phyloP scores from a whole-genome alignment of 306 rosid genomes.

The Pterocarpus santalinus region DNA sequence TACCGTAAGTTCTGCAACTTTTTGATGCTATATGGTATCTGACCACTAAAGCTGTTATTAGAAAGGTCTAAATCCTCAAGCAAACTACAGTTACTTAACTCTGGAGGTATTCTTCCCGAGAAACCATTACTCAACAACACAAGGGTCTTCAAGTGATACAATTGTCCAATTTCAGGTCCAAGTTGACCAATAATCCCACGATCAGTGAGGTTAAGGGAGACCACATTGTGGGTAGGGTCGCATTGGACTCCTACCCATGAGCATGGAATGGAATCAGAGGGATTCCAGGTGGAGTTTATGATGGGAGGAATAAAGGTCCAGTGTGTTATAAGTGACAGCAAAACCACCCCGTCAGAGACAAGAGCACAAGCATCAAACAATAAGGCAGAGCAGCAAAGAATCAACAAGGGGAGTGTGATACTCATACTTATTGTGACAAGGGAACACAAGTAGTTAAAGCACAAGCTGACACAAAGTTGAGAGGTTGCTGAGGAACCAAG shows the following conservation, averaged over 20 bases:
- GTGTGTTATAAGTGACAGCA: conserved; percentile 55
- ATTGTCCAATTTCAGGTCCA: conserved; percentile 62
- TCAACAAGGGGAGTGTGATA: conserved; percentile 26
- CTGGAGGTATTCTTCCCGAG: conserved; percentile 55
- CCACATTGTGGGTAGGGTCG: conserved; percentile 43
- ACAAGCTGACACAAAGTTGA: not conserved
- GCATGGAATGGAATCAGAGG: conserved; percentile 71
- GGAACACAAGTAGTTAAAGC: not conserved
- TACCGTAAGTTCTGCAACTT: conserved; percentile 36
- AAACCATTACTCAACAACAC: conserved; percentile 49
- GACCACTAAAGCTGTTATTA: conserved; percentile 50
- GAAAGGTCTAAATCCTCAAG: conserved; percentile 57
- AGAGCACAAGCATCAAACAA: conserved; percentile 41
- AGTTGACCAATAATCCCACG: conserved; percentile 60
- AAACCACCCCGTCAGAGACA: conserved; percentile 63
- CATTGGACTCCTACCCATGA: conserved; percentile 75
- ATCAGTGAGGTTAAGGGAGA: conserved; percentile 60
- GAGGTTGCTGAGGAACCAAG: not conserved
- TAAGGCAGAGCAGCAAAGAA: conserved; percentile 45
- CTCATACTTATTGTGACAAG: not conserved
- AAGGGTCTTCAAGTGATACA: conserved; percentile 58
- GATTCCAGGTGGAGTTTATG: conserved; percentile 64
- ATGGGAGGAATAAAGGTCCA: conserved; percentile 58
- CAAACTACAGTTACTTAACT: conserved; percentile 55
- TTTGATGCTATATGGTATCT: conserved; percentile 47